phyloP scores from a whole-genome alignment of 176 grass and related monocot species.

The Oryza punctata region DNA sequence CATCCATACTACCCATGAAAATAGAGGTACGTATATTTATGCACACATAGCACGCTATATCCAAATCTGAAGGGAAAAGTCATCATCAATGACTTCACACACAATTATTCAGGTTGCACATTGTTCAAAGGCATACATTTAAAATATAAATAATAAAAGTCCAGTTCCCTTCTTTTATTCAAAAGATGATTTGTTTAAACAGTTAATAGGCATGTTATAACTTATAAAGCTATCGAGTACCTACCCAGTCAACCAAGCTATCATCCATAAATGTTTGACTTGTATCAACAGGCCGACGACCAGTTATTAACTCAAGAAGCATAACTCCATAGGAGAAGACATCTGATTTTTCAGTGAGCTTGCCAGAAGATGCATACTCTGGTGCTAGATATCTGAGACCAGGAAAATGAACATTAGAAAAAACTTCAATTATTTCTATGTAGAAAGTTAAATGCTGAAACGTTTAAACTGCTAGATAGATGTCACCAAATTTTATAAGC shows the following conservation, averaged over 20 bases:
- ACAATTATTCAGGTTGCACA: background rate
- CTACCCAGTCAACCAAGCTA: slow-evolving; percentile 98
- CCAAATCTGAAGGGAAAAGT: background rate
- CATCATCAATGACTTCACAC: background rate
- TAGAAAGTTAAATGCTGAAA: slow-evolving; percentile 3
- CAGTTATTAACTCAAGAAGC: slow-evolving; percentile 98
- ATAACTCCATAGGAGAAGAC: slow-evolving; percentile 95
- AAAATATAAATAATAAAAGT: slow-evolving; percentile 16
- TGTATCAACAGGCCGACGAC: slow-evolving; percentile 82
- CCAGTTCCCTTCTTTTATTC: background rate
- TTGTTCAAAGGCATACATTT: background rate
- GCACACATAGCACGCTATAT: background rate
- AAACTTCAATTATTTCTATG: background rate
- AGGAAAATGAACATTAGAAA: slow-evolving; percentile 30
- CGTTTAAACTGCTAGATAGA: background rate
- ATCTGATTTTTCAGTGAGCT: slow-evolving; percentile 96
- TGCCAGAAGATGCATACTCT: slow-evolving; percentile 96
- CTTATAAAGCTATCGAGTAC: slow-evolving; percentile 37
- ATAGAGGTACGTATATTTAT: background rate
- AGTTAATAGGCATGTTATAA: slow-evolving; percentile 17
- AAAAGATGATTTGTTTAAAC: background rate
- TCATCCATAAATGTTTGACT: slow-evolving; percentile 85
- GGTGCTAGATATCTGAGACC: slow-evolving; percentile 88
- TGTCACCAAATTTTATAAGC: background rate
- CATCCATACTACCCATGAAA: background rate